Evolutionary conservation across 345 rosid genomes (phyloP).

Genomic region (Schrenkiella parvula): DNA sequence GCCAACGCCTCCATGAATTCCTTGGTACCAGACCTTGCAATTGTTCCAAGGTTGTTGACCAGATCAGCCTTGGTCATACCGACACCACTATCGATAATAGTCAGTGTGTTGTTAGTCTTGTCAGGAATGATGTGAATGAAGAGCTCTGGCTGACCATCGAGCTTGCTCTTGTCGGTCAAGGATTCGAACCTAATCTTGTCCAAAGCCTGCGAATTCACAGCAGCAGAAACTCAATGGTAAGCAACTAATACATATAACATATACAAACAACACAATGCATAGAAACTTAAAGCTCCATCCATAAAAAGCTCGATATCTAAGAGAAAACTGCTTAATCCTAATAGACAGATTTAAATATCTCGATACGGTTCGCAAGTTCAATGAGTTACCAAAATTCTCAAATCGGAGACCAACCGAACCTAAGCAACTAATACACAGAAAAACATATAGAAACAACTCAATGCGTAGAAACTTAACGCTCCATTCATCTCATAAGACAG

Average conservation of each 20-base stretch:
- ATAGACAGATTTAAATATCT: too few species aligned
- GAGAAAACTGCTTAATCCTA: background rate
- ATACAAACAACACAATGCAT: background rate
- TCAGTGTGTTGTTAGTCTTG: conserved; percentile 56
- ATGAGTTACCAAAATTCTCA: too few species aligned
- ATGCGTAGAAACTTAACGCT: too few species aligned
- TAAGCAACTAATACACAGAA: too few species aligned
- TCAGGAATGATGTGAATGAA: conserved; percentile 82
- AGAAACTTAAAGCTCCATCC: background rate
- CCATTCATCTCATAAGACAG: too few species aligned
- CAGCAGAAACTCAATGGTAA: background rate
- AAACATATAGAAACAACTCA: too few species aligned
- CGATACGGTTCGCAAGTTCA: too few species aligned
- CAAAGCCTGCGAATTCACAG: conserved; percentile 48
- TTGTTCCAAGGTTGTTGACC: conserved; percentile 90
- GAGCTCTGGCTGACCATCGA: conserved; percentile 78
- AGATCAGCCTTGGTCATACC: conserved; percentile 96
- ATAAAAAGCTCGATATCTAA: background rate
- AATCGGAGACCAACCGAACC: too few species aligned
- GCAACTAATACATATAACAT: background rate
- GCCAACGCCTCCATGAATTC: conserved; percentile 89
- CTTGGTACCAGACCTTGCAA: conserved; percentile 87
- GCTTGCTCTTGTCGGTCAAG: conserved; percentile 87
- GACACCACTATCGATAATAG: conserved; percentile 77
- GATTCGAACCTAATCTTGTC: conserved; percentile 88